Conservation (phyloP, 176 grass and related monocot species). For the Aegilops tauschii region DNA sequence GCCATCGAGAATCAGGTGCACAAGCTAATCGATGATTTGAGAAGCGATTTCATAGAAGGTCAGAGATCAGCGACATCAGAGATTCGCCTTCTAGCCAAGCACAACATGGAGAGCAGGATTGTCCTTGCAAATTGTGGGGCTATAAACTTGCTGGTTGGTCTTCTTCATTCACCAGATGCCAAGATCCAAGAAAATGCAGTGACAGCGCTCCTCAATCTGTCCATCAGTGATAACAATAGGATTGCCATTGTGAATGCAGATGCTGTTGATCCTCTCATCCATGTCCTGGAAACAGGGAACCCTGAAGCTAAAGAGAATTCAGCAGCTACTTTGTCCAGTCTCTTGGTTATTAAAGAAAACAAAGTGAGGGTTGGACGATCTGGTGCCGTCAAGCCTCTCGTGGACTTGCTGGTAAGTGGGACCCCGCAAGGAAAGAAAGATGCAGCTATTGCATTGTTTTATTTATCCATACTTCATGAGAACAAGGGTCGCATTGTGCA, state of each 20-base stretch:
- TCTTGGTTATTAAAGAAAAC: constrained; percentile 76
- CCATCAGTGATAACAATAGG: constrained; percentile 83
- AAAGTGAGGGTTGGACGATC: constrained; percentile 76
- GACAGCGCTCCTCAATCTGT: constrained; percentile 74
- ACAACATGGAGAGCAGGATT: constrained; percentile 71
- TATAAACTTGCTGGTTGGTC: constrained; percentile 57
- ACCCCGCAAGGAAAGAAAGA: constrained; percentile 82
- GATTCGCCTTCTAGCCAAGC: constrained; percentile 61
- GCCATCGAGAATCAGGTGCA: constrained; percentile 46
- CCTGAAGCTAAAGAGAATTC: constrained; percentile 84
- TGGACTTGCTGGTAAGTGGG: constrained; percentile 64
- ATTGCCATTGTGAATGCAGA: constrained; percentile 59
- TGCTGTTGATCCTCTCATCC: constrained; percentile 69
- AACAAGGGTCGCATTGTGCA: constrained; percentile 74
- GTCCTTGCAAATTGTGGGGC: constrained; percentile 57
- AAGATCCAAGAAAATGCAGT: constrained; percentile 74
- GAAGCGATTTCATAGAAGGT: constrained; percentile 47
- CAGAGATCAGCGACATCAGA: constrained; percentile 55
- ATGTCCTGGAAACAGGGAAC: constrained; percentile 66
- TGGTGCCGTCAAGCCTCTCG: constrained; percentile 63
- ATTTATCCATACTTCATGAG: constrained; percentile 80
- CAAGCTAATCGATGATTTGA: constrained; percentile 59
- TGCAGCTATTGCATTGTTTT: constrained; percentile 78
- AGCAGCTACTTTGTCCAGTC: constrained; percentile 80
- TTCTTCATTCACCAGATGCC: constrained; percentile 67